Percentiles rank a stretch among this genome's conserved stretches.
Evolutionary conservation across 352 stramenopile genomes (phyloP).

Genomic region (Phytophthora multivora): DNA sequence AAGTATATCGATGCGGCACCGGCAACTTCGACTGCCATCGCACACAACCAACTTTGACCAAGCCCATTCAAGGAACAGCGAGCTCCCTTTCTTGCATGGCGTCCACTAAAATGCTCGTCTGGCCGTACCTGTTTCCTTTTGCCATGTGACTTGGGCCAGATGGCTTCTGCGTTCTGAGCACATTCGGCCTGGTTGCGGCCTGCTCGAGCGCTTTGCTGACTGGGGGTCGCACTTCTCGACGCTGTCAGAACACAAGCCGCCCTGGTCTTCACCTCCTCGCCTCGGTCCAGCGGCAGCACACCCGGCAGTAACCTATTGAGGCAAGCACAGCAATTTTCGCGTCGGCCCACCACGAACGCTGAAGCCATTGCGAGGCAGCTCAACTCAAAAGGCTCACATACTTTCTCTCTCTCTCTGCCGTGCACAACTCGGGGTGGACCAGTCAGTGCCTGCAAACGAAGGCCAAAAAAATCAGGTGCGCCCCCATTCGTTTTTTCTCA

Average conservation of each 20-base stretch:
- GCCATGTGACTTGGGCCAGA: conserved; percentile 20
- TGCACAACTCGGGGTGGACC: neutral
- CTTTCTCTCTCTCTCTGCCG: conserved; percentile 12
- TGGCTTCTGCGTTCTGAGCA: conserved; percentile 10
- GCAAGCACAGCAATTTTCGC: neutral
- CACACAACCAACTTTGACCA: neutral
- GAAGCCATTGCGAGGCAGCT: conserved; percentile 1
- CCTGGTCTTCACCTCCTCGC: conserved; percentile 1
- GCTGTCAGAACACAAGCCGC: neutral
- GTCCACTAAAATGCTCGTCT: conserved; percentile 6
- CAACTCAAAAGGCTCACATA: neutral
- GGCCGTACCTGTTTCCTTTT: neutral
- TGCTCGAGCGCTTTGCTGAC: neutral
- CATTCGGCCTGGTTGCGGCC: conserved; percentile 6
- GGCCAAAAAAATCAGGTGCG: conserved; percentile 29
- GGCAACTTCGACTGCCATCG: neutral
- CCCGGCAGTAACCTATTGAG: neutral
- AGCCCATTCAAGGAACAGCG: neutral
- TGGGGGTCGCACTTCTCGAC: conserved; percentile 1
- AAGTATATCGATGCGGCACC: neutral
- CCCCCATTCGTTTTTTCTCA: conserved; percentile 16
- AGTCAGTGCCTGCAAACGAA: neutral
- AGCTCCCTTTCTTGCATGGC: neutral
- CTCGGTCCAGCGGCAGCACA: neutral
- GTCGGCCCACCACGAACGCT: neutral